Base-by-base conservation (phyloP, 257 asterid species). In the Asclepias syriaca region DNA sequence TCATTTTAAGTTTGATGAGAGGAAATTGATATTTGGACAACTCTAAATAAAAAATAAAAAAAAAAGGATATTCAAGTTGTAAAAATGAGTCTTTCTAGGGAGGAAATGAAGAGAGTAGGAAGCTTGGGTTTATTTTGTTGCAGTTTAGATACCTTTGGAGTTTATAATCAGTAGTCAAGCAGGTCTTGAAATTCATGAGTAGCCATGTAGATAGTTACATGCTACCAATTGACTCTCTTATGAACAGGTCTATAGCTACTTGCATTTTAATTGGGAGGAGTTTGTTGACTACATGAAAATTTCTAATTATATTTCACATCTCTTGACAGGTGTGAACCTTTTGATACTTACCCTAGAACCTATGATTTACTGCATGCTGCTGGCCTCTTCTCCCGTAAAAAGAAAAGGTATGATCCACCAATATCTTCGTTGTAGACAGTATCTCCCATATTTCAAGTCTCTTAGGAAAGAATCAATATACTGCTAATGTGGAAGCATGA, bases 331-430 rank as follows among this genome's bases (percentile, higher is more conserved):
- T 88, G 95, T 69, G 95, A 88, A 74, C 83, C 95, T 65, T 85
- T 88, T 60, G 95, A 88, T 71, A 86, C 95, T 46, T 88, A 88
- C 74, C 92, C 95, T 18, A 86, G 90, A 82, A 86, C 92, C 76
- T 93, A 93, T 27, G 96, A 93, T 81, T 79, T 93, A 57, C 77
- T 93, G 81, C 98, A 93, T 63, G 92, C 92, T 49, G 84, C 90
- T 60, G 87, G 88, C 68, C 91, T 91, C 74, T 85, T 91, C 82
- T 85, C 93, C 43, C 43, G 77, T 40, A 96, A 91, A 74, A 84
- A 63, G 48, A 90, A 83, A 81, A 87, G 97, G 89, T 85, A 82
- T 1, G 18, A 13, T 56, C 57, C 76, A 6, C 43, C 29, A 50
- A 24, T 56, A 21, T 40, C 72, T 29, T n/a, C 55, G 48, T 43